These are phyloP conservation scores for Clarkia xantiana DNA, from an alignment of 345 rosid genomes.

Conservation along the genomic window DNA sequence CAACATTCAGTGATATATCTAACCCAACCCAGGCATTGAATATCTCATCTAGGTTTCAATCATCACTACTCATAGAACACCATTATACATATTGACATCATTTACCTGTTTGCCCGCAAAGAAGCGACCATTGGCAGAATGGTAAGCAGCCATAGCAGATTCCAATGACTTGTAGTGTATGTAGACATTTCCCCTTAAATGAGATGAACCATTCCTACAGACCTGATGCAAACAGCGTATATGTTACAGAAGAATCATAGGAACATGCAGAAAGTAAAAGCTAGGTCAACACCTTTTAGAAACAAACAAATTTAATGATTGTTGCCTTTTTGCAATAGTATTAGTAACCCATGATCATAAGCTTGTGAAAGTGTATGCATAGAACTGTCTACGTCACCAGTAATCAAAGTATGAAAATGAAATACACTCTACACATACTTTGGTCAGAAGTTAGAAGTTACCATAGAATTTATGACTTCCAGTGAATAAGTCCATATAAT, in stretches of 20 bases:
- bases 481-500: neutral
- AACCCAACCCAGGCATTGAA: too few relatives aligned
- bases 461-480: neutral
- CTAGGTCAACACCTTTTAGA: too few relatives aligned
- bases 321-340: too few relatives aligned
- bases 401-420: too few relatives aligned
- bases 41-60: too few relatives aligned
- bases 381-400: too few relatives aligned
- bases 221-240: conserved; percentile 34
- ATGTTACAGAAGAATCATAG: conserved; percentile 6
- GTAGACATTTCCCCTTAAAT: conserved; percentile 88
- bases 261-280: conserved; percentile 1
- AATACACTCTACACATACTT: too few relatives aligned
- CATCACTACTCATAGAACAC: neutral
- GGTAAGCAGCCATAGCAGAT: conserved; percentile 57
- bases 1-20: too few relatives aligned
- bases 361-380: too few relatives aligned
- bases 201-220: conserved; percentile 79
- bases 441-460: neutral
- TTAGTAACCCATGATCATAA: too few relatives aligned
- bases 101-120: conserved; percentile 96
- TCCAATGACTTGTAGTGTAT: conserved; percentile 74
- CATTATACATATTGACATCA: neutral
- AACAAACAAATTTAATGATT: too few relatives aligned
- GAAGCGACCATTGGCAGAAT: conserved; percentile 62